phyloP scores from a whole-genome alignment of 2,329 filamentous ascomycete genomes.

The Colletotrichum sp. region DNA sequence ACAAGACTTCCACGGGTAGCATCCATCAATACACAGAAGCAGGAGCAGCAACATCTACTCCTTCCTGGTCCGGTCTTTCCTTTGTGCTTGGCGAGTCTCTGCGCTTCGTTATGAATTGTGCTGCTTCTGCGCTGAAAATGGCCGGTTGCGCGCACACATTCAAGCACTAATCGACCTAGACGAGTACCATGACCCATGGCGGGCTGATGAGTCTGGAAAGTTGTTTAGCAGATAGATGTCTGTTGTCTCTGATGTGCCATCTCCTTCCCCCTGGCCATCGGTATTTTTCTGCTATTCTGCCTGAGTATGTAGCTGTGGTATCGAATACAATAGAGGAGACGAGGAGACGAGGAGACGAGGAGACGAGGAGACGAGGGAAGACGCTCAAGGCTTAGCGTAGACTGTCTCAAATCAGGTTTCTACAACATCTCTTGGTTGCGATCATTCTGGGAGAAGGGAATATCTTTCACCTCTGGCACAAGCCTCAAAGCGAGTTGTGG shows the following conservation, averaged over 20 bases:
- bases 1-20: accelerated
- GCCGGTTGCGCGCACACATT: not conserved
- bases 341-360: too few species aligned
- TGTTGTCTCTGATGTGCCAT: not conserved
- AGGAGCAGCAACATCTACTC: not conserved
- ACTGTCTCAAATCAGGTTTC: not conserved
- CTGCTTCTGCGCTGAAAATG: not conserved
- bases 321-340: not conserved
- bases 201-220: not conserved
- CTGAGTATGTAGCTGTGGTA: too few species aligned
- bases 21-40: not conserved
- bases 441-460: not conserved
- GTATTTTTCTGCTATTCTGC: too few species aligned
- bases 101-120: not conserved
- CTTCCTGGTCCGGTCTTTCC: accelerated
- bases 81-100: not conserved
- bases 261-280: accelerated
- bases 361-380: not conserved
- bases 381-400: not conserved
- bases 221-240: not conserved
- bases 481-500: not conserved
- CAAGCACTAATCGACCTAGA: not conserved
- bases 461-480: not conserved
- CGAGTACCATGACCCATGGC: accelerated
- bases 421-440: not conserved